Percentiles rank a stretch among this genome's conserved stretches.
Evolutionary conservation across 2,329 filamentous ascomycete species (phyloP).

Genomic region (Epichloe gansuensis): DNA sequence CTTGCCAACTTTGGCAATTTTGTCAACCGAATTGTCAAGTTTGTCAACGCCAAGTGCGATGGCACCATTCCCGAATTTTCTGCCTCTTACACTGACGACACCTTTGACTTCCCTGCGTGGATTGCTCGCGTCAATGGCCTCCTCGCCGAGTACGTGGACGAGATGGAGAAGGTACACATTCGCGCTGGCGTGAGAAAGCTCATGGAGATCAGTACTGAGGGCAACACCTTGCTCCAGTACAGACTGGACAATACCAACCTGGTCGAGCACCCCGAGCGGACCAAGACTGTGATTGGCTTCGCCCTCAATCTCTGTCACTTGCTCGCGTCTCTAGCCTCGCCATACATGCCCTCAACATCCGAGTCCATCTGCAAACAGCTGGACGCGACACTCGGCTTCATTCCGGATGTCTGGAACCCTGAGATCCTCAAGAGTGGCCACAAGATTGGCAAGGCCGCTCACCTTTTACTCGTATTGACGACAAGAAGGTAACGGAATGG

Average conservation of each 20-base stretch:
- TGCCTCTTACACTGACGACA: slow-evolving; percentile 44
- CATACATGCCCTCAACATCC: slow-evolving; percentile 76
- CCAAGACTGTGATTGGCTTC: slow-evolving; percentile 54
- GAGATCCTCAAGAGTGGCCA: slow-evolving; percentile 58
- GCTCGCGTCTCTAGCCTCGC: slow-evolving; percentile 63
- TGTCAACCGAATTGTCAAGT: slow-evolving; percentile 63
- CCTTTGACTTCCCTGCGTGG: slow-evolving; percentile 22
- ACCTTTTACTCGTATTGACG: slow-evolving; percentile 70
- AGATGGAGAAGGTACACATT: slow-evolving; percentile 61
- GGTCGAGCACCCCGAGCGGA: slow-evolving; percentile 40
- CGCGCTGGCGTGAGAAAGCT: slow-evolving; percentile 53
- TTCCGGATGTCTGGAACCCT: slow-evolving; percentile 51
- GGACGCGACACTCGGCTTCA: slow-evolving; percentile 32
- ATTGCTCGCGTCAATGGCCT: slow-evolving; percentile 36
- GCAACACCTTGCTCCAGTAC: slow-evolving; percentile 39
- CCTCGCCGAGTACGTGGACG: slow-evolving; percentile 53
- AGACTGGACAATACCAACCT: slow-evolving; percentile 44
- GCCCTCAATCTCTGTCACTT: slow-evolving; percentile 76
- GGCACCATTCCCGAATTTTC: slow-evolving; percentile 53
- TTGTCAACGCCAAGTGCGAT: slow-evolving; percentile 64
- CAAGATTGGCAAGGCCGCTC: slow-evolving; percentile 66
- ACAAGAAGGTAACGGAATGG: slow-evolving; percentile 76
- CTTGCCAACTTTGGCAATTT: slow-evolving; percentile 65
- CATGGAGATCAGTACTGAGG: slow-evolving; percentile 51
- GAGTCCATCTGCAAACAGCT: slow-evolving; percentile 69